Percentiles rank a stretch among this genome's conserved stretches.
phyloP scores from a whole-genome alignment of 345 rosid genomes.

The Toxicodendron radicans region DNA sequence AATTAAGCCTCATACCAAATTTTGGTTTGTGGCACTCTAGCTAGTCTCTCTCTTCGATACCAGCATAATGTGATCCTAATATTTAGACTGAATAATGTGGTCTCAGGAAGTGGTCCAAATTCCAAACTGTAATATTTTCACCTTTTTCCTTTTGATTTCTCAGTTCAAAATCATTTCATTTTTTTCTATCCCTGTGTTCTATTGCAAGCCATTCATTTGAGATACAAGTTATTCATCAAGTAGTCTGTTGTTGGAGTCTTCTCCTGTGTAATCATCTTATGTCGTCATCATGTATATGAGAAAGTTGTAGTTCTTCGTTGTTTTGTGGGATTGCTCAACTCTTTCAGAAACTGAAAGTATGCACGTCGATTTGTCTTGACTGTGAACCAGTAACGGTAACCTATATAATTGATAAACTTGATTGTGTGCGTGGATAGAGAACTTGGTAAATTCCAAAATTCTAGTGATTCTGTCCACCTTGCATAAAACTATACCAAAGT shows the following conservation, averaged over 20 bases:
- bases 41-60: neutral
- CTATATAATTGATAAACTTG: neutral
- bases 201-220: constrained; percentile 1
- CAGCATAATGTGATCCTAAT: neutral
- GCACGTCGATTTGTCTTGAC: neutral
- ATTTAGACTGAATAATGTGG: neutral
- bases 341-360: neutral
- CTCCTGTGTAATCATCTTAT: neutral
- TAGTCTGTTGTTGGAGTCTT: neutral
- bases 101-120: neutral
- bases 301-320: neutral
- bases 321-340: neutral
- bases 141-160: neutral
- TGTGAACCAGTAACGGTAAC: neutral
- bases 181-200: neutral
- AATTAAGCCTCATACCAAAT: constrained; percentile 2
- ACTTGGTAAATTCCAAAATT: neutral
- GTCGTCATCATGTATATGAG: neutral
- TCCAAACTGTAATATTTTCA: no score
- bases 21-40: neutral
- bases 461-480: neutral
- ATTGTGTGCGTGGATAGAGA: neutral
- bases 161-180: neutral
- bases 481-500: neutral
- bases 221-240: neutral